A percentile compares a stretch with the other conserved stretches of the same genome.
phyloP scores from a whole-genome alignment of 306 rosid species.

The Betula pendula region DNA sequence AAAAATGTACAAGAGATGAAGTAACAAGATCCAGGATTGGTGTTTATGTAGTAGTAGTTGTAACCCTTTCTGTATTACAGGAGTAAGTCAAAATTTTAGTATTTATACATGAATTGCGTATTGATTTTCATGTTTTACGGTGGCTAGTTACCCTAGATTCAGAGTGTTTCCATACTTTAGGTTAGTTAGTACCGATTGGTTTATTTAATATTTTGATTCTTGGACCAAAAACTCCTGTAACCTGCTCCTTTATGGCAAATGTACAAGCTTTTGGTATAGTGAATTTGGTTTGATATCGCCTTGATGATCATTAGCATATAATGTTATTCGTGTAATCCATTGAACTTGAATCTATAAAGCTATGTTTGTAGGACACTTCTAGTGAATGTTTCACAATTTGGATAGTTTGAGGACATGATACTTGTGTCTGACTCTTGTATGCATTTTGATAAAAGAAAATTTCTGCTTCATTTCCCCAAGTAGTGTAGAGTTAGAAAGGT shows the following conservation, averaged over 20 bases:
- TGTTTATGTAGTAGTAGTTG: constrained; percentile 39
- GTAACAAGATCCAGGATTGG: constrained; percentile 36
- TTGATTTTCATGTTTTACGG: constrained; percentile 26
- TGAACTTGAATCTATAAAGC: constrained; percentile 17
- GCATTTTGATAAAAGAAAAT: background rate
- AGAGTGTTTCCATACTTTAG: constrained; percentile 43
- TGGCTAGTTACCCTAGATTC: constrained; percentile 31
- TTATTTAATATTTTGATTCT: constrained; percentile 34
- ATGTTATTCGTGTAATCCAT: constrained; percentile 24
- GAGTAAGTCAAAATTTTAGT: constrained; percentile 40
- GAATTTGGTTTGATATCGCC: constrained; percentile 23
- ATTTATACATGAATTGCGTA: constrained; percentile 38
- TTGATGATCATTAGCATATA: constrained; percentile 12
- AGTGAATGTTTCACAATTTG: background rate
- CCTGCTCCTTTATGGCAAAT: constrained; percentile 37
- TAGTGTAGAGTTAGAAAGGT: background rate
- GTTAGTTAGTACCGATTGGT: constrained; percentile 36
- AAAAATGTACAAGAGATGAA: constrained; percentile 43
- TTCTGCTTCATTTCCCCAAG: background rate
- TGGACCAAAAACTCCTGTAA: constrained; percentile 38
- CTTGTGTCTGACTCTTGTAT: background rate
- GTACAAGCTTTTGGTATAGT: constrained; percentile 45
- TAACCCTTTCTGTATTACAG: constrained; percentile 46
- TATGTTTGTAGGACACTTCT: background rate
- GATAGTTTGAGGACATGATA: background rate